Evolutionary conservation across 2,329 filamentous ascomycete species (phyloP), one percentile per base, ranked within the genome.

Genomic region (Nothopassalora personata): DNA sequence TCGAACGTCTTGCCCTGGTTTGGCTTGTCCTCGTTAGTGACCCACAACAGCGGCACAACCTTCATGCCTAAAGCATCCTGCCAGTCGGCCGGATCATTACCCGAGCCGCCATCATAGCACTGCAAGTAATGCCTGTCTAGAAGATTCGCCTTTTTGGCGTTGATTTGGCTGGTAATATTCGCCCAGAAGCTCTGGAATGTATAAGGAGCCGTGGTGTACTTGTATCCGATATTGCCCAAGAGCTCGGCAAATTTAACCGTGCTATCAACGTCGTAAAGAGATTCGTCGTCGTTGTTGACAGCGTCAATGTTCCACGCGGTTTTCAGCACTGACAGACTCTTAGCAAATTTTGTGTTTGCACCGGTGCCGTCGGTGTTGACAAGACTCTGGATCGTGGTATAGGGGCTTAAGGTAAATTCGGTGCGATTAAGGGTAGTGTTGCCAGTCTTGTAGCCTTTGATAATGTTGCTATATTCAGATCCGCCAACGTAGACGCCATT

Each of bases 401-500:
- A 47, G n/a, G 27, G 27, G 19, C 45, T 28, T 6, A 56, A n/a
- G 13, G 54, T 56, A 4, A 47, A 43, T 56, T 56, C 54, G 3
- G 31, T 18, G 15, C 54, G 54, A n/a, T 30, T 27, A 28, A 56
- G 80, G 67, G 95, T 90, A 34, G 85, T 79, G 69, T 95, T 88
- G 3, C 89, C 89, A 19, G 82, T 79, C 58, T 89, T 86, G 69
- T 89, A 93, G 0, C 90, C 90, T 50, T 84, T 80, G 67, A 95
- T 95, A 0, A 91, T 88, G 73, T 94, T 90, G 1, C 79, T 77
- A 80, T 93, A 92, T 0, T 89, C 86, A 0, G 90, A 91, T 15
- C 96, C 79, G 23, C 89, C 86, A 73, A 90, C 85, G 56, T 92
- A 91, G 0, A 91, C 9, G 28, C 54, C 54, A 36, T 56, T 56